Percentiles rank a stretch among this genome's conserved stretches.
Evolutionary conservation across 768 basidiomycete species (phyloP).

Genomic region (Punctularia strigosozonata): DNA sequence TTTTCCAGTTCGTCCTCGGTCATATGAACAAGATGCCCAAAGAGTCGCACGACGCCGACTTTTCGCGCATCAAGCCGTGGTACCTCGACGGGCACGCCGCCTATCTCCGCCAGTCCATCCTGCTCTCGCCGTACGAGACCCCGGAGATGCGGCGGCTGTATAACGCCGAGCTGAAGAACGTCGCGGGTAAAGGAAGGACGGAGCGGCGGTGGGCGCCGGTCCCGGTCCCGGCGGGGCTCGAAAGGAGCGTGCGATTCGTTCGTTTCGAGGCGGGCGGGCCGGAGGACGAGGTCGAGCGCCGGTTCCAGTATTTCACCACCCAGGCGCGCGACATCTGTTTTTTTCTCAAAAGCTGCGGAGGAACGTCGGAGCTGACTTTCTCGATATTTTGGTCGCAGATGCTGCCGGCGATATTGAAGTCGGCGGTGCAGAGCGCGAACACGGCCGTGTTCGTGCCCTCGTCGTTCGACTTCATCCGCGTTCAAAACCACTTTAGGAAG

Average conservation of each 20-base stretch:
- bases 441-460: conserved; percentile 87
- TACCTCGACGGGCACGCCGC: conserved; percentile 84
- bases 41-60: conserved; percentile 88
- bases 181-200: conserved; percentile 70
- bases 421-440: conserved; percentile 85
- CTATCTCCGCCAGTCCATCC: conserved; percentile 82
- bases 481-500: conserved; percentile 80
- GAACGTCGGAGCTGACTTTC: neutral
- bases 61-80: conserved; percentile 97
- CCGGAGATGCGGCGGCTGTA: conserved; percentile 79
- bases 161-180: conserved; percentile 65
- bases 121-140: conserved; percentile 80
- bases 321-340: too few relatives aligned
- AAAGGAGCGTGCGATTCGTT: conserved; percentile 21
- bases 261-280: conserved; percentile 62
- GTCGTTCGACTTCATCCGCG: conserved; percentile 91
- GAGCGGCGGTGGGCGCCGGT: conserved; percentile 64
- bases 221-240: conserved; percentile 68
- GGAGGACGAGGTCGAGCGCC: conserved; percentile 74
- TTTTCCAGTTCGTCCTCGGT: conserved; percentile 65
- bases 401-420: conserved; percentile 74
- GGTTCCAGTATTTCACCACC: conserved; percentile 79
- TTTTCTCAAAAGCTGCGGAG: too few relatives aligned
- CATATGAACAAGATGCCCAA: conserved; percentile 85
- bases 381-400: conserved; percentile 32